Evolutionary conservation across 73 alveolate genomes (phyloP).

Genomic region (Tetrahymena borealis): DNA sequence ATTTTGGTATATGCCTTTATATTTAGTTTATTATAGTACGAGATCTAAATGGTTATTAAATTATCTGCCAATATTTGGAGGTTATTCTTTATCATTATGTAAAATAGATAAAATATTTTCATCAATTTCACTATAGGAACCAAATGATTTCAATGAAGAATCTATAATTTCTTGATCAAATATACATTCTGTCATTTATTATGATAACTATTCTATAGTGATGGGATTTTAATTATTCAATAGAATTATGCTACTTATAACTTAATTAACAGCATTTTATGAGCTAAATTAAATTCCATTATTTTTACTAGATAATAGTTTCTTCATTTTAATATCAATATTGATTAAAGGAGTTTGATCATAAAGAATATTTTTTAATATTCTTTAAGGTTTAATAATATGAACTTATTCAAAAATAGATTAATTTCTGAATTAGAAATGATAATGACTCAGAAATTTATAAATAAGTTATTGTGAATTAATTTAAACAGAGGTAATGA

Average conservation of each 20-base stretch:
- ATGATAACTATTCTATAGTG: too few species aligned
- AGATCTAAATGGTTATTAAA: neutral
- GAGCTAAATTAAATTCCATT: neutral
- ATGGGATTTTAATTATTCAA: neutral
- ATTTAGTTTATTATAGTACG: neutral
- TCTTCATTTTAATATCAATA: neutral
- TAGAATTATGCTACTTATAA: neutral
- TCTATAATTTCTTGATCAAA: too few species aligned
- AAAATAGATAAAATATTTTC: too few species aligned
- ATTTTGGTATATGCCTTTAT: neutral
- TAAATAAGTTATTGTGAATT: neutral
- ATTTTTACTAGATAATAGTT: neutral
- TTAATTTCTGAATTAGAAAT: neutral
- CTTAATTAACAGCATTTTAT: neutral
- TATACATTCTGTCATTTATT: too few species aligned
- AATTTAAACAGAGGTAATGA: neutral
- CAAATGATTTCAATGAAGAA: too few species aligned
- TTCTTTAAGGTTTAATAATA: neutral
- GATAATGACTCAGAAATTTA: neutral
- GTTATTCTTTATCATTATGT: too few species aligned
- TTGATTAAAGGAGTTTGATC: neutral
- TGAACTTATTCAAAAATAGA: neutral
- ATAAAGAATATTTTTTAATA: neutral
- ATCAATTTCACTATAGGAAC: too few species aligned
- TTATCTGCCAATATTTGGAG: neutral